A percentile compares a stretch with the other conserved stretches of the same genome.
These are phyloP conservation scores for Penicillium sp. DNA, from an alignment of 2,329 filamentous ascomycete genomes.

Conservation along the genomic window DNA sequence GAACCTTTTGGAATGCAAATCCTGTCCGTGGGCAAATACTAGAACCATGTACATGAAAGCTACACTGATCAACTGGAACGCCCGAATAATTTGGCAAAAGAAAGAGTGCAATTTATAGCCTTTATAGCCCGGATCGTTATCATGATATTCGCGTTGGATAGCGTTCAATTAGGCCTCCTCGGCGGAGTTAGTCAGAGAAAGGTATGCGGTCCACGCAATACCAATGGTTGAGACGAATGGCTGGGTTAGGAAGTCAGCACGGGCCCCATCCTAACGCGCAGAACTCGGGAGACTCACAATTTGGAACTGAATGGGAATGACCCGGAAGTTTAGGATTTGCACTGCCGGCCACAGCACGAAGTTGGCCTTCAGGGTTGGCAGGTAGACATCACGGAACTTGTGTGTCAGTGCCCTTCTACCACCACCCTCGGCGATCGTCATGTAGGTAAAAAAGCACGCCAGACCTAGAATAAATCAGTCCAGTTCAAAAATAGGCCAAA, in stretches of 20 bases:
- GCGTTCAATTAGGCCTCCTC: constrained; percentile 58
- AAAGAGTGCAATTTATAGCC: constrained; percentile 13
- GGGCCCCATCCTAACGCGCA: not conserved
- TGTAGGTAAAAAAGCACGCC: constrained; percentile 86
- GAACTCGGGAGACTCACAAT: constrained; percentile 64
- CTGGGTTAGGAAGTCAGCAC: constrained; percentile 48
- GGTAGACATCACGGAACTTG: constrained; percentile 91
- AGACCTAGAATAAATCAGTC: constrained; percentile 55
- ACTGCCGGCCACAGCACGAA: constrained; percentile 93
- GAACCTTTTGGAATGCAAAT: constrained; percentile 21
- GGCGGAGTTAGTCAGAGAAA: constrained; percentile 85
- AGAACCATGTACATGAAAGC: constrained; percentile 18
- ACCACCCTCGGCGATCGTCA: constrained; percentile 94
- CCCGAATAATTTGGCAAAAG: constrained; percentile 11
- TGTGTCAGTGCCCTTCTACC: constrained; percentile 72
- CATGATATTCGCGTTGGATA: constrained; percentile 12
- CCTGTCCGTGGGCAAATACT: constrained; percentile 8
- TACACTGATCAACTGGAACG: constrained; percentile 17
- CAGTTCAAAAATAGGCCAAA: constrained; percentile 7
- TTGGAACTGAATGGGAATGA: constrained; percentile 95
- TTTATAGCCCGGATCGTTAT: constrained; percentile 17
- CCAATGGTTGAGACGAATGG: constrained; percentile 94
- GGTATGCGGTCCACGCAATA: constrained; percentile 96
- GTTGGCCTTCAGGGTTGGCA: constrained; percentile 93
- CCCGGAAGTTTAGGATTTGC: constrained; percentile 92